These are phyloP conservation scores for Penicillium brevicompactum DNA, from an alignment of 2,329 filamentous ascomycete species.

Conservation along the genomic window DNA sequence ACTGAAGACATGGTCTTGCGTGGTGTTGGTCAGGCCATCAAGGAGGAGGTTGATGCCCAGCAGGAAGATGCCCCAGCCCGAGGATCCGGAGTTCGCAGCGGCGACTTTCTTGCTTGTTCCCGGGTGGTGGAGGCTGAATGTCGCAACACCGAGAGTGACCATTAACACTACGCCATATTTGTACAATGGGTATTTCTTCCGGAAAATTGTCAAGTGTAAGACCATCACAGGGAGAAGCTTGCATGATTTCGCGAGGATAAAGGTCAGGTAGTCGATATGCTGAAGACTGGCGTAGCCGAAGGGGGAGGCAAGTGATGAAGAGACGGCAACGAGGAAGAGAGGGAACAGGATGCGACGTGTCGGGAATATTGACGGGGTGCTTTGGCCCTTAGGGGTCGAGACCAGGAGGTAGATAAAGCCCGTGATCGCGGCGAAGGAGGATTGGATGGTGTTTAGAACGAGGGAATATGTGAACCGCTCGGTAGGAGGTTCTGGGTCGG, in stretches of 20 bases:
- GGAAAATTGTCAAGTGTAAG: constrained; percentile 89
- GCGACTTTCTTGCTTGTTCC: constrained; percentile 61
- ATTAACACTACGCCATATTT: constrained; percentile 93
- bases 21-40: constrained; percentile 93
- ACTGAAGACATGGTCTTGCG: constrained; percentile 90
- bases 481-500: constrained; percentile 38
- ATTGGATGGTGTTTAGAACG: constrained; percentile 95
- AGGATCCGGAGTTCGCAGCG: constrained; percentile 64
- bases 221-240: constrained; percentile 99
- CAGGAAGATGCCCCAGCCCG: constrained; percentile 72
- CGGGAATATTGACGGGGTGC: constrained; percentile 67
- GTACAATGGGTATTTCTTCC: constrained; percentile 85
- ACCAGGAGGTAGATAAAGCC: constrained; percentile 78
- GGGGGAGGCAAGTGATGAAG: constrained; percentile 85
- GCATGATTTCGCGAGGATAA: constrained; percentile 95
- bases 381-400: constrained; percentile 59
- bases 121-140: constrained; percentile 86
- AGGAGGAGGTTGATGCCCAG: constrained; percentile 89
- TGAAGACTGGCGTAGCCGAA: constrained; percentile 91
- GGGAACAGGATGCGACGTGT: constrained; percentile 72
- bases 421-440: constrained; percentile 78
- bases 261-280: constrained; percentile 97
- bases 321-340: constrained; percentile 81
- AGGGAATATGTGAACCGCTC: constrained; percentile 91
- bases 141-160: constrained; percentile 88